Percentiles rank a stretch among this genome's conserved stretches.
phyloP scores from a whole-genome alignment of 176 grass and related monocot species.

The Canna indica region DNA sequence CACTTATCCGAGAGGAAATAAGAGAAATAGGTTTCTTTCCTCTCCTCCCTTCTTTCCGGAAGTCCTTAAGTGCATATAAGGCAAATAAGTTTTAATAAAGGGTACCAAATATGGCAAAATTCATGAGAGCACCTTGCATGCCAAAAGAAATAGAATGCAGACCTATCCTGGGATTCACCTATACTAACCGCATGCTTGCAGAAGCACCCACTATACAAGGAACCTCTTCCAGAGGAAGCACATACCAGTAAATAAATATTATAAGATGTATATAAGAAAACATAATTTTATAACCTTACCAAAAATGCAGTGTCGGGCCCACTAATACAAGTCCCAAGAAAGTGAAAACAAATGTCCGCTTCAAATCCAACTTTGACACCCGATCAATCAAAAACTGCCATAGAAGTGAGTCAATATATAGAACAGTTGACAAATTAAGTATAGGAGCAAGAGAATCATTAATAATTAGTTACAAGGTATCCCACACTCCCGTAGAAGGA shows the following conservation, averaged over 20 bases:
- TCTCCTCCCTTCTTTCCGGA: too few species aligned
- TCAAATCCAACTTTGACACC: constrained; percentile 57
- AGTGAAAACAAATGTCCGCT: constrained; percentile 76
- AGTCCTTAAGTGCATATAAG: neutral
- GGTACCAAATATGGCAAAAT: neutral
- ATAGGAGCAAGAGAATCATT: neutral
- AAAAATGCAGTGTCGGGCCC: constrained; percentile 67
- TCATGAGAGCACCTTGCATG: neutral
- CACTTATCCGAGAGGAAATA: too few species aligned
- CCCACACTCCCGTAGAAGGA: neutral
- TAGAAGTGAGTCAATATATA: too few species aligned
- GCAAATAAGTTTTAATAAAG: neutral
- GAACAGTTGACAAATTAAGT: neutral
- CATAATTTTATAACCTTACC: constrained; percentile 42
- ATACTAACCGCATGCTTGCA: neutral
- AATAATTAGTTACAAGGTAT: neutral
- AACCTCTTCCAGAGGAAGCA: neutral
- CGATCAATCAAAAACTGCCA: constrained; percentile 31
- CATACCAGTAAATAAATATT: neutral
- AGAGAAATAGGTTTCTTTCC: too few species aligned
- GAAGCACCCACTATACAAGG: neutral
- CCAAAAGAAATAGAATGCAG: neutral
- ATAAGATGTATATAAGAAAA: neutral
- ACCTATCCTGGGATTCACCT: neutral
- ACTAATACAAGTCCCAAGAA: constrained; percentile 73